Percentiles rank a stretch among this genome's conserved stretches.
These are phyloP conservation scores for Prinsepia uniflora DNA, from an alignment of 306 rosid genomes.

Conservation along the genomic window DNA sequence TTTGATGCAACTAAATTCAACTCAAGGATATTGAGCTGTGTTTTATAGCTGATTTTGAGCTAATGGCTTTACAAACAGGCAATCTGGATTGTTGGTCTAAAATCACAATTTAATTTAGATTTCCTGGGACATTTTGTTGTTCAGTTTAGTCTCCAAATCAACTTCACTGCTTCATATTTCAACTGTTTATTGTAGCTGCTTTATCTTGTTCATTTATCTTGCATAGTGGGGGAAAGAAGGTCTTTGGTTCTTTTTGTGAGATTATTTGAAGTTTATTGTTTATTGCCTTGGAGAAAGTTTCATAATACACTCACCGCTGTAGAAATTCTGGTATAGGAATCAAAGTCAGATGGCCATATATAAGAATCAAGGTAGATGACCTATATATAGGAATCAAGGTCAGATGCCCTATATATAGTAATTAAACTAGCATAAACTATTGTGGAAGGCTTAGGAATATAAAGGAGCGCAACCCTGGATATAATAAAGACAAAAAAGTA, in stretches of 20 bases:
- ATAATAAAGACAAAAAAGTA: too few relatives aligned
- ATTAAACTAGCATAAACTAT: too few relatives aligned
- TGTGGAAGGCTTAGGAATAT: too few relatives aligned
- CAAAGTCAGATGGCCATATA: too few relatives aligned
- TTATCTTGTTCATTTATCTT: not conserved
- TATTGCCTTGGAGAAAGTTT: not conserved
- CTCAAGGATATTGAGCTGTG: not conserved
- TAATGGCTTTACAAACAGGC: not conserved
- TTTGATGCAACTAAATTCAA: not conserved
- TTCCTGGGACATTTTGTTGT: not conserved
- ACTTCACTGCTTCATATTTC: not conserved
- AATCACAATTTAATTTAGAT: not conserved
- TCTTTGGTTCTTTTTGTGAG: not conserved
- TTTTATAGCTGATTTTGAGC: not conserved
- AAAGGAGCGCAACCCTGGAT: too few relatives aligned
- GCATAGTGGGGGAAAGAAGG: not conserved
- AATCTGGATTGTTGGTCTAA: not conserved
- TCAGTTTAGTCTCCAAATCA: not conserved
- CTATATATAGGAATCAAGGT: too few relatives aligned
- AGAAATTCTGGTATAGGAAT: too few relatives aligned
- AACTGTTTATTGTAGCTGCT: not conserved
- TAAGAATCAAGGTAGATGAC: too few relatives aligned
- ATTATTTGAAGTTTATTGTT: not conserved
- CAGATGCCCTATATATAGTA: too few relatives aligned
- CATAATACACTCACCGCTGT: not conserved